Evolutionary conservation across 176 grass and related monocot species (phyloP).

Genomic region (Phoenix dactylifera): DNA sequence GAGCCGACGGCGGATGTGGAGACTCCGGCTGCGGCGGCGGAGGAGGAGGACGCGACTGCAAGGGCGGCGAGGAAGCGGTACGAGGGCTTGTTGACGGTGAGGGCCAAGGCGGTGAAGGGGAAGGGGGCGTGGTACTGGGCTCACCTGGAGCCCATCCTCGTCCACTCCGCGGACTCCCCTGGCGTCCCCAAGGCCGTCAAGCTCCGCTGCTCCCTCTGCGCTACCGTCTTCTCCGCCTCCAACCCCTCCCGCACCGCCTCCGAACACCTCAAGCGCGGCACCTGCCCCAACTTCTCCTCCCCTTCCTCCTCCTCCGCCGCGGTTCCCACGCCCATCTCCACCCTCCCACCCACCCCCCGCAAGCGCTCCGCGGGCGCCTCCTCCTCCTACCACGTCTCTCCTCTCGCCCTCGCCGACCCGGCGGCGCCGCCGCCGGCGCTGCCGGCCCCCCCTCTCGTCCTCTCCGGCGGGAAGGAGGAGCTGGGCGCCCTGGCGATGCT

Average conservation of each 20-base stretch:
- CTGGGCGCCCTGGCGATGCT: constrained; percentile 45
- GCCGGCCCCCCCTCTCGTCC: constrained; percentile 2
- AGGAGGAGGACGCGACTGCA: constrained; percentile 26
- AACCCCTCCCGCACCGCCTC: constrained; percentile 72
- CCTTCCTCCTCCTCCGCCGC: constrained; percentile 49
- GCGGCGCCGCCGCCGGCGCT: constrained; percentile 9
- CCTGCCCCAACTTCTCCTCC: constrained; percentile 67
- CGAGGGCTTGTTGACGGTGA: constrained; percentile 46
- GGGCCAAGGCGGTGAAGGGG: constrained; percentile 63
- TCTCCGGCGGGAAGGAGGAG: constrained; percentile 51
- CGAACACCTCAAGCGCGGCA: constrained; percentile 70
- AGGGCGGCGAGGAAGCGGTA: constrained; percentile 36
- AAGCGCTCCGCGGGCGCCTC: neutral
- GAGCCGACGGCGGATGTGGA: constrained; percentile 24
- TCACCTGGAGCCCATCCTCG: constrained; percentile 64
- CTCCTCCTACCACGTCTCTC: neutral
- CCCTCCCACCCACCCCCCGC: neutral
- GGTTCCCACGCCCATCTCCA: neutral
- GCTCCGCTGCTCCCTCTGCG: constrained; percentile 51
- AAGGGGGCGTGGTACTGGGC: constrained; percentile 82
- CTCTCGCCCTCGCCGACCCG: constrained; percentile 21
- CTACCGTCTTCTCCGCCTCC: constrained; percentile 45
- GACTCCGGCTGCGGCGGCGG: constrained; percentile 19
- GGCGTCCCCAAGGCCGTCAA: constrained; percentile 35
- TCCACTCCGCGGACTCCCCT: constrained; percentile 20